These are phyloP conservation scores for Pseudocercospora macadamiae DNA, from an alignment of 2,329 filamentous ascomycete genomes.

Conservation along the genomic window DNA sequence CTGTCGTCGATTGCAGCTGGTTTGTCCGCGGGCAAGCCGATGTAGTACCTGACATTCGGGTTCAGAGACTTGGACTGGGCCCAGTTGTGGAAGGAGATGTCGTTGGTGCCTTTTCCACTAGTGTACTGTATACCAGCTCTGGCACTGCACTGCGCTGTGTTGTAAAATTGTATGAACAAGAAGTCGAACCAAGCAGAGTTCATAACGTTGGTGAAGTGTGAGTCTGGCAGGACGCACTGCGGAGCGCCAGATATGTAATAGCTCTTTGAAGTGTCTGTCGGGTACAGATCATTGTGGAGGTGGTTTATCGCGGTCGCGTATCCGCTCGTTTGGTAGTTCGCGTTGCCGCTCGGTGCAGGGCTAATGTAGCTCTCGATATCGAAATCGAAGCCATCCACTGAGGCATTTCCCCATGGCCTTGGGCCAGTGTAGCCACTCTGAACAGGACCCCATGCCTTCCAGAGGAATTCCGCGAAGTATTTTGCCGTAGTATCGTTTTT, in stretches of 20 bases:
- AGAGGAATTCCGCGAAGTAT: slow-evolving; percentile 49
- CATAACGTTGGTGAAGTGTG: slow-evolving; percentile 44
- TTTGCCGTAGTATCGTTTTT: slow-evolving; percentile 44
- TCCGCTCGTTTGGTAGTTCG: slow-evolving; percentile 40
- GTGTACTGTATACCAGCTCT: slow-evolving; percentile 43
- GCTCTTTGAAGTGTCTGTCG: slow-evolving; percentile 36
- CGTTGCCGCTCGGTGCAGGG: slow-evolving; percentile 26
- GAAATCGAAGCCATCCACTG: slow-evolving; percentile 58
- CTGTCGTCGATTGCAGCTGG: slow-evolving; percentile 35
- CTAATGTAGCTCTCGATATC: slow-evolving; percentile 49
- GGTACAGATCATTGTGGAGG: slow-evolving; percentile 47
- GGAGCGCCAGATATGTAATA: slow-evolving; percentile 57
- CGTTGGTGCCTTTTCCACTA: slow-evolving; percentile 34
- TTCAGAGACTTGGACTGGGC: slow-evolving; percentile 49
- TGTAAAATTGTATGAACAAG: slow-evolving; percentile 53
- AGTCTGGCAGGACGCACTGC: slow-evolving; percentile 52
- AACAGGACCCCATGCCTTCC: slow-evolving; percentile 48
- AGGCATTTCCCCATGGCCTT: slow-evolving; percentile 52
- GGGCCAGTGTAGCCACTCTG: slow-evolving; percentile 32
- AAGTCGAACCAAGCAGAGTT: slow-evolving; percentile 47
- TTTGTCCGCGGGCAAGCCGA: slow-evolving; percentile 50
- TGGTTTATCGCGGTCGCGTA: slow-evolving; percentile 51
- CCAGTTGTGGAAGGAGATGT: slow-evolving; percentile 28
- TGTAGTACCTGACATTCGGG: slow-evolving; percentile 54
- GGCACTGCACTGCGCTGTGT: slow-evolving; percentile 53